A percentile compares a stretch with the other conserved stretches of the same genome.
These are phyloP conservation scores for Haematococcus lacustris DNA, from an alignment of 139 green algal genomes.

Conservation along the genomic window DNA sequence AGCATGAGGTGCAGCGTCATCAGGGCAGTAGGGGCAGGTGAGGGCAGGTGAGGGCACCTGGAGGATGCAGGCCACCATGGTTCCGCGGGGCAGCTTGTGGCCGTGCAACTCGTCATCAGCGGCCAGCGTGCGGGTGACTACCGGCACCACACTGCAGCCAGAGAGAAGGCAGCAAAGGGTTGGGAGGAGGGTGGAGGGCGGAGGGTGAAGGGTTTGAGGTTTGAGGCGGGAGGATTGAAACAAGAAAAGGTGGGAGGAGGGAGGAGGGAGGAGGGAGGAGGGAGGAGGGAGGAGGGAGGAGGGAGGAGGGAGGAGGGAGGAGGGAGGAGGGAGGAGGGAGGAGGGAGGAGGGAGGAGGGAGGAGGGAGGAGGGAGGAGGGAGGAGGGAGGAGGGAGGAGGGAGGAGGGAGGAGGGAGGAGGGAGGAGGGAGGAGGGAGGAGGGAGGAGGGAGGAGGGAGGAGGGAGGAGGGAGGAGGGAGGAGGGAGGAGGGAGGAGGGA, in stretches of 20 bases:
- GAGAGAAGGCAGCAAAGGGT: neutral
- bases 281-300: neutral
- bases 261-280: neutral
- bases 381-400: neutral
- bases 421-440: neutral
- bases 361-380: neutral
- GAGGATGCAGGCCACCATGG: constrained; percentile 58
- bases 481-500: too few species aligned
- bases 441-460: too few species aligned
- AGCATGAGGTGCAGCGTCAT: neutral
- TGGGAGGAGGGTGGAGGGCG: neutral
- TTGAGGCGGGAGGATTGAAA: neutral
- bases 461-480: too few species aligned
- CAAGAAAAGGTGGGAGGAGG: neutral
- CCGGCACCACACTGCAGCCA: constrained; percentile 81
- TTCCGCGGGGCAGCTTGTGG: constrained; percentile 55
- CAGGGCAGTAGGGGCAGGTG: neutral
- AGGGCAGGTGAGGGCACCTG: constrained; percentile 17
- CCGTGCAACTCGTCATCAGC: constrained; percentile 67
- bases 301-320: neutral
- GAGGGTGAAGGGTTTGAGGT: neutral
- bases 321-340: neutral
- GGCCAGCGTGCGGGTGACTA: constrained; percentile 67
- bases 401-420: neutral
- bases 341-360: neutral